Percentiles rank a stretch among this genome's conserved stretches.
Conservation (phyloP, 2,329 filamentous ascomycete genomes). For the Scedosporium minutisporum region DNA sequence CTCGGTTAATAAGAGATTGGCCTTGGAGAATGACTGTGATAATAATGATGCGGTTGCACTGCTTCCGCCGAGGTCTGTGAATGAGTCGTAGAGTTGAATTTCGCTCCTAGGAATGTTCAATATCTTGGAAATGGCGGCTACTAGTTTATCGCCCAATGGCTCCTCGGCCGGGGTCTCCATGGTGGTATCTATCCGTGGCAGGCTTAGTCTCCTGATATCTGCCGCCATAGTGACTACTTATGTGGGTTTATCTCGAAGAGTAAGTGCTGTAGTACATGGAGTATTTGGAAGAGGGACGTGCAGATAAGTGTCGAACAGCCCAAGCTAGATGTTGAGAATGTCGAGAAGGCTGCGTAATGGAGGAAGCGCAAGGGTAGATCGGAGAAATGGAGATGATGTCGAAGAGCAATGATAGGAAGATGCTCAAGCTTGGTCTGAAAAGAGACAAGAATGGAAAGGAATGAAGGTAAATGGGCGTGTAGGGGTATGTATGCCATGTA, state of each 20-base stretch:
- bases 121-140: slow-evolving; percentile 24
- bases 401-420: no score
- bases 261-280: no score
- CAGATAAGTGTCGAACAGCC: no score
- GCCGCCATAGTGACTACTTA: slow-evolving; percentile 2
- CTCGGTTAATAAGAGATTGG: slow-evolving; percentile 24
- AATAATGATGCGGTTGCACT: slow-evolving; percentile 23
- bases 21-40: slow-evolving; percentile 22
- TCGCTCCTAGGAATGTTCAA: slow-evolving; percentile 21
- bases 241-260: background rate
- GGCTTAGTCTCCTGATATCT: slow-evolving; percentile 8
- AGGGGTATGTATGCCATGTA: background rate
- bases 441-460: background rate
- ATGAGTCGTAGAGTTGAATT: slow-evolving; percentile 30
- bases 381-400: no score
- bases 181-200: slow-evolving; percentile 16
- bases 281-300: no score
- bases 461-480: background rate
- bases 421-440: background rate
- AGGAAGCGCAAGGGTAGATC: no score
- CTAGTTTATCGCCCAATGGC: slow-evolving; percentile 20
- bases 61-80: slow-evolving; percentile 33
- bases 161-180: slow-evolving; percentile 10
- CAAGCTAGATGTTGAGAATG: no score
- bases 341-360: no score